Conservation (phyloP, 225 moss, liverwort and hornwort genomes). For the Marchantia paleacea region DNA sequence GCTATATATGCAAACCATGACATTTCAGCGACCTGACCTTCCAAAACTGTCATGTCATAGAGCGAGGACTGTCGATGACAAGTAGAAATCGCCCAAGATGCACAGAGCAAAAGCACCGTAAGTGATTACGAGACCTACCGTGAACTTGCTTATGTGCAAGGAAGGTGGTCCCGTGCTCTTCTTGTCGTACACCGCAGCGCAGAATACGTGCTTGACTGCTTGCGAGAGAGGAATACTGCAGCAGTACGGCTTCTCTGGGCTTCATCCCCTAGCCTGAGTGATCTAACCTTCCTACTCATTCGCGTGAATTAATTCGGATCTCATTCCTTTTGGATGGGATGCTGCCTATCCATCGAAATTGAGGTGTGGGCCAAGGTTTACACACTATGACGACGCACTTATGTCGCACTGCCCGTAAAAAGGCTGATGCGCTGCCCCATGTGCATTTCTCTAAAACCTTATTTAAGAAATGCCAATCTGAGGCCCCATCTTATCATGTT, state of each 20-base stretch:
- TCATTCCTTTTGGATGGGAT: background rate
- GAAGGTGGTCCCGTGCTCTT: background rate
- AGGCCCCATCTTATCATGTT: background rate
- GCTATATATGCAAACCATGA: background rate
- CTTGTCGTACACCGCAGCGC: background rate
- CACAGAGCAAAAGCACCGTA: background rate
- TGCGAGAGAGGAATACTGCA: background rate
- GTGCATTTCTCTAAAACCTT: background rate
- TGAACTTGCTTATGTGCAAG: background rate
- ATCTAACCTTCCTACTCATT: background rate
- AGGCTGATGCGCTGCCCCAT: background rate
- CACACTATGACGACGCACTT: background rate
- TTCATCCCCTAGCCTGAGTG: background rate
- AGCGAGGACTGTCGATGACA: background rate
- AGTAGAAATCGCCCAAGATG: background rate
- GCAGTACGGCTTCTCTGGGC: background rate
- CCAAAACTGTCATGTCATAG: background rate
- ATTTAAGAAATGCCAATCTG: background rate
- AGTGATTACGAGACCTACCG: constrained; percentile 5
- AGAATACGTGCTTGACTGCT: no score
- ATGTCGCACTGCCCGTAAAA: background rate
- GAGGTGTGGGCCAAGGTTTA: background rate
- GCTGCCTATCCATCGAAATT: background rate
- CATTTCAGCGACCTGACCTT: background rate
- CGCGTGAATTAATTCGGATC: background rate